These are phyloP conservation scores for Ramalina peruviana DNA, from an alignment of 495 filamentous ascomycete genomes.

Conservation along the genomic window DNA sequence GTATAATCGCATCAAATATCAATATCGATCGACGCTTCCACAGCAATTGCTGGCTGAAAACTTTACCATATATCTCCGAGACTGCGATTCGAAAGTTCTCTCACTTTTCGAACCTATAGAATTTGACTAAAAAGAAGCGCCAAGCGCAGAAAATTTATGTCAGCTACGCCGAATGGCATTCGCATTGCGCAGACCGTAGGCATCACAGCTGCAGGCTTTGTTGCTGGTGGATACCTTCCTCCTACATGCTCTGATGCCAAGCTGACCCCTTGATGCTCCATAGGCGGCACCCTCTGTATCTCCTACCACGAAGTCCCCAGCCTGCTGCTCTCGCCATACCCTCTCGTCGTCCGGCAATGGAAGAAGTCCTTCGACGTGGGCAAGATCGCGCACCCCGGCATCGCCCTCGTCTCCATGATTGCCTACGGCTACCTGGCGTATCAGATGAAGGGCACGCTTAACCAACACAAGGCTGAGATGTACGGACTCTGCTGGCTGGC, in stretches of 20 bases:
- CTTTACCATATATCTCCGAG: no score
- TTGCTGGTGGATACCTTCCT: conserved; percentile 16
- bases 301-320: conserved; percentile 33
- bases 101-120: no score
- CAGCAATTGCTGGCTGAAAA: no score
- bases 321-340: conserved; percentile 36
- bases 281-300: conserved; percentile 28
- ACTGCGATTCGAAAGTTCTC: no score
- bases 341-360: conserved; percentile 40
- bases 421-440: conserved; percentile 35
- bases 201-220: conserved; percentile 30
- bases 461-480: conserved; percentile 14
- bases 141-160: neutral
- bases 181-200: conserved; percentile 32
- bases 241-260: neutral
- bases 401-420: conserved; percentile 19
- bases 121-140: no score
- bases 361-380: conserved; percentile 21
- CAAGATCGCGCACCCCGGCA: conserved; percentile 18
- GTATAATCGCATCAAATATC: no score
- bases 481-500: conserved; percentile 31
- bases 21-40: no score
- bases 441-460: conserved; percentile 9
- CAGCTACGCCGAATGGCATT: conserved; percentile 16
- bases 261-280: neutral